phyloP scores from a whole-genome alignment of 331 rosid species.

The Erythrophleum ivorense region DNA sequence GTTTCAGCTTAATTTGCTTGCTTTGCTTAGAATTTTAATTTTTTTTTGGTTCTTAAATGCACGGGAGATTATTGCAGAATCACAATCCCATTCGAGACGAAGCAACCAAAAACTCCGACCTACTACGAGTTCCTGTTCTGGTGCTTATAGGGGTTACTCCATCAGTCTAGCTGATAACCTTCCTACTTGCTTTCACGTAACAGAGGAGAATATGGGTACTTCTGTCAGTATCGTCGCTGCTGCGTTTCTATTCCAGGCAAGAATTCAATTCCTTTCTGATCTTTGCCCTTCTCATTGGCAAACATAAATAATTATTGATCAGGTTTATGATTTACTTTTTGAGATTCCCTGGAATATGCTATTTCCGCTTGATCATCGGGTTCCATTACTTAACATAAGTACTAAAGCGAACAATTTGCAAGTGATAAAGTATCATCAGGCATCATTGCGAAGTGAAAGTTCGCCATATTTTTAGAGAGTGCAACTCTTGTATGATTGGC shows the following conservation, averaged over 20 bases:
- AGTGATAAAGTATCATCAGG: not conserved
- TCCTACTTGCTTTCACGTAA: not conserved
- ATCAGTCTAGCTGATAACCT: not conserved
- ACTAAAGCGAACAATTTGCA: not conserved
- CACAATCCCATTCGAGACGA: not conserved
- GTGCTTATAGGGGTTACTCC: not conserved
- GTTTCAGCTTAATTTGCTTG: not conserved
- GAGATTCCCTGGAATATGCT: not conserved
- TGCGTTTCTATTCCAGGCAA: constrained; percentile 44
- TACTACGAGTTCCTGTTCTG: not conserved
- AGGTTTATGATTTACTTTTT: not conserved
- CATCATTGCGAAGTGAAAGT: not conserved
- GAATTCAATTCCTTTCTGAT: not conserved
- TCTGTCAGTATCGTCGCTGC: constrained; percentile 31
- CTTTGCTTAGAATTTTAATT: not conserved
- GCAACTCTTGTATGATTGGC: not conserved
- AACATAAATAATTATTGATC: not conserved
- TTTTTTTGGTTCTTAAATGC: not conserved
- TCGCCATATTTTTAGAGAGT: not conserved
- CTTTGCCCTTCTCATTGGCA: not conserved
- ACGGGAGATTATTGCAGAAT: not conserved
- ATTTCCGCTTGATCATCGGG: not conserved
- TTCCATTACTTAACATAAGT: not conserved
- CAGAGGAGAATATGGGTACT: constrained; percentile 19
- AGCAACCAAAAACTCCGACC: not conserved